Percentiles rank a stretch among this genome's conserved stretches.
phyloP scores from a whole-genome alignment of 805 yeast species.

The Ogataea chonburiensis region DNA sequence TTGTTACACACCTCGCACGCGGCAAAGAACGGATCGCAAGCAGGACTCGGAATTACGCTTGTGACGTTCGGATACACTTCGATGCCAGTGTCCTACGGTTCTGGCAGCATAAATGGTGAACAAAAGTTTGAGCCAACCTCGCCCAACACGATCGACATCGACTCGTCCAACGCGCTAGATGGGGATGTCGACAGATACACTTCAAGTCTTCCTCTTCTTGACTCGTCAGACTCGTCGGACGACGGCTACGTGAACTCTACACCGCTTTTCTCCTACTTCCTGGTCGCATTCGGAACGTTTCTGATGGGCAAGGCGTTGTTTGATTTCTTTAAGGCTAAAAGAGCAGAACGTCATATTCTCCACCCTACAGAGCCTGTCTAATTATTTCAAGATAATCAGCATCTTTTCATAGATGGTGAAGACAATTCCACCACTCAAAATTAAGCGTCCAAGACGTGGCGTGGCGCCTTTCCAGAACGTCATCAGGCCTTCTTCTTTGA shows the following conservation, averaged over 20 bases:
- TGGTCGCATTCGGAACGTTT: slow-evolving; percentile 67
- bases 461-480: slow-evolving; percentile 99
- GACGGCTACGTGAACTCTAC: slow-evolving; percentile 27
- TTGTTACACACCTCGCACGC: slow-evolving; percentile 95
- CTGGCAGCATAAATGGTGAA: slow-evolving; percentile 22
- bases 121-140: slow-evolving; percentile 51
- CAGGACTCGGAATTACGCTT: slow-evolving; percentile 86
- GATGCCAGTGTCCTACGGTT: slow-evolving; percentile 42
- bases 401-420: slow-evolving; percentile 94
- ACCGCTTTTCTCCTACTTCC: slow-evolving; percentile 58
- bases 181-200: slow-evolving; percentile 30
- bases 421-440: slow-evolving; percentile 94
- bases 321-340: slow-evolving; percentile 74
- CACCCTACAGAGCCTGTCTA: slow-evolving; percentile 17
- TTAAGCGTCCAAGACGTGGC: slow-evolving; percentile 88
- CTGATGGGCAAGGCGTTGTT: slow-evolving; percentile 64
- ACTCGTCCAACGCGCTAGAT: slow-evolving; percentile 20
- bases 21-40: slow-evolving; percentile 90
- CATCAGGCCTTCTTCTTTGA: slow-evolving; percentile 81
- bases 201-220: slow-evolving; percentile 22
- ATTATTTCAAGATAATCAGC: slow-evolving; percentile 52
- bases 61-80: slow-evolving; percentile 64
- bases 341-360: slow-evolving; percentile 62
- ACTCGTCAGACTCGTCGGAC: slow-evolving; percentile 11
- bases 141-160: slow-evolving; percentile 56